Percentiles rank a stretch among this genome's conserved stretches.
These are phyloP conservation scores for Dichomitus squalens DNA, from an alignment of 1,284 basidiomycete species.

Conservation along the genomic window DNA sequence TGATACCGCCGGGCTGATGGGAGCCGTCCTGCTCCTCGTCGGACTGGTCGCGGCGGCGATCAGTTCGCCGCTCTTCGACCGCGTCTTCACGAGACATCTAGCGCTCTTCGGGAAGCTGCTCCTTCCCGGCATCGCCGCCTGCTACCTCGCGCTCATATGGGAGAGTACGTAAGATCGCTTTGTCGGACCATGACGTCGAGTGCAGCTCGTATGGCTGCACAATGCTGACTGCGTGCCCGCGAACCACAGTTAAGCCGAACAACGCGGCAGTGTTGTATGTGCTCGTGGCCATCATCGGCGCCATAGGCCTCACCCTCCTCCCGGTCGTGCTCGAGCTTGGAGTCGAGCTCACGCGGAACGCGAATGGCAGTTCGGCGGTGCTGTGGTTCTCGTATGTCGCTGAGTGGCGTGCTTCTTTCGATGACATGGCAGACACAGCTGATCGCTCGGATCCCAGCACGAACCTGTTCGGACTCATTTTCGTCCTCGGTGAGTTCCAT, in stretches of 20 bases:
- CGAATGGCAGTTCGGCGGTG: constrained; percentile 73
- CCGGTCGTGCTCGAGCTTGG: constrained; percentile 76
- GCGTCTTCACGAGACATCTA: constrained; percentile 72
- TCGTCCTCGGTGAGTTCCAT: constrained; percentile 57
- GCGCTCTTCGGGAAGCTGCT: constrained; percentile 60
- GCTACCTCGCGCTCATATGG: constrained; percentile 78
- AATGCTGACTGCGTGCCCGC: not conserved
- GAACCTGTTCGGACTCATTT: constrained; percentile 65
- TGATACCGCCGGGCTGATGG: constrained; percentile 65
- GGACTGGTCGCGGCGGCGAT: constrained; percentile 68
- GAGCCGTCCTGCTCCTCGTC: constrained; percentile 65
- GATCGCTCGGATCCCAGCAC: constrained; percentile 42
- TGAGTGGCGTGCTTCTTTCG: no score
- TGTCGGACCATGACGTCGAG: no score
- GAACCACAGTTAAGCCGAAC: constrained; percentile 53
- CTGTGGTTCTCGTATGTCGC: constrained; percentile 67
- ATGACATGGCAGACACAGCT: not conserved
- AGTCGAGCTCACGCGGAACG: constrained; percentile 75
- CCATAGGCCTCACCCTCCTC: constrained; percentile 64
- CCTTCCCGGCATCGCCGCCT: constrained; percentile 58
- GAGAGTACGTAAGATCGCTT: constrained; percentile 57
- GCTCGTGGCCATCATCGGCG: constrained; percentile 68
- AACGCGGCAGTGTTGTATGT: constrained; percentile 62
- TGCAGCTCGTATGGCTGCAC: no score
- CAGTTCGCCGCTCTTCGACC: constrained; percentile 75